phyloP scores from a whole-genome alignment of 1,284 basidiomycete genomes.

The Ceratobasidium sp. region DNA sequence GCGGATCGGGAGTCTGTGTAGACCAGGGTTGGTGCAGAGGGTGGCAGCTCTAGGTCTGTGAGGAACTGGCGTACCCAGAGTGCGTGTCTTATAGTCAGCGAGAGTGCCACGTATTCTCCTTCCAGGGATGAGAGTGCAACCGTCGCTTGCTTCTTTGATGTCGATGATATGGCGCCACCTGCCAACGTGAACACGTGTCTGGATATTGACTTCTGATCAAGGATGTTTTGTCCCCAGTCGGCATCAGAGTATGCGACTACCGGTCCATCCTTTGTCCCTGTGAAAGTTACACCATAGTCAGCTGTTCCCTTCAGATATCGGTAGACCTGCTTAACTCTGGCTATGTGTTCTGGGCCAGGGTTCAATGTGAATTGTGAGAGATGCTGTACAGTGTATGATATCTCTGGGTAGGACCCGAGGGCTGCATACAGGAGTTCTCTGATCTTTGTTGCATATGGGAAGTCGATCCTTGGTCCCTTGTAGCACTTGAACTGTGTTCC shows the following conservation, averaged over 20 bases:
- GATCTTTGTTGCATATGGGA: conserved; percentile 51
- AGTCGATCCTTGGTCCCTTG: neutral
- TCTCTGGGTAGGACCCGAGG: conserved; percentile 55
- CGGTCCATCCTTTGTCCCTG: neutral
- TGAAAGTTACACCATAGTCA: conserved; percentile 3
- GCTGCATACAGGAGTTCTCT: conserved; percentile 56
- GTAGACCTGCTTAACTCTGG: conserved; percentile 52
- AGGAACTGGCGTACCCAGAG: conserved; percentile 49
- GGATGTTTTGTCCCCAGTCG: conserved; percentile 37
- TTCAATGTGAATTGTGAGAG: conserved; percentile 53
- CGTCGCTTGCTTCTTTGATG: conserved; percentile 49
- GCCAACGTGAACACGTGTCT: conserved; percentile 48
- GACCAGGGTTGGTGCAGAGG: conserved; percentile 44
- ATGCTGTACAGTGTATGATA: conserved; percentile 54
- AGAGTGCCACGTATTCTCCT: conserved; percentile 52
- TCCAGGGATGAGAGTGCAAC: conserved; percentile 50
- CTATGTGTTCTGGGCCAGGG: conserved; percentile 52
- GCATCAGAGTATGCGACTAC: conserved; percentile 34
- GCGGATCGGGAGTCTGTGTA: conserved; percentile 43
- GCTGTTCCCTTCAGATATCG: conserved; percentile 52
- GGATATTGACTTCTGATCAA: conserved; percentile 47
- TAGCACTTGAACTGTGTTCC: neutral
- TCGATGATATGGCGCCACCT: conserved; percentile 49
- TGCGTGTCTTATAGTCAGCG: conserved; percentile 49
- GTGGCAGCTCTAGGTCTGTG: conserved; percentile 45